These are phyloP conservation scores for Ananas comosus DNA, from an alignment of 176 grass and related monocot genomes.

Conservation along the genomic window DNA sequence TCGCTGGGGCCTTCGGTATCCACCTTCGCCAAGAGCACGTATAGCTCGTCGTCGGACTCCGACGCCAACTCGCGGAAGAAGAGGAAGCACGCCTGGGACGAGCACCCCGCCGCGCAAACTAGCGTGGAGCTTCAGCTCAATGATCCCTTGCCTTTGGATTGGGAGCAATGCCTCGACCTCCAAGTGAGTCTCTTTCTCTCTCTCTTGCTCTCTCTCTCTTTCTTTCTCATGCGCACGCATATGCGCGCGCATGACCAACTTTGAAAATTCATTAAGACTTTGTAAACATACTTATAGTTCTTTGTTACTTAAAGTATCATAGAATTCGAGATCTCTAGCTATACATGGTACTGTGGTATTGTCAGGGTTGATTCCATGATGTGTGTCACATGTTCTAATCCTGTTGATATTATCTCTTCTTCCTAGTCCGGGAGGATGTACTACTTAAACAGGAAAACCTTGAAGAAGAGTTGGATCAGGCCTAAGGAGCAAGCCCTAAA, in stretches of 20 bases:
- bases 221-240: not conserved
- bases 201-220: constrained; percentile 1
- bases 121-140: constrained; percentile 67
- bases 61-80: constrained; percentile 58
- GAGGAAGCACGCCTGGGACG: constrained; percentile 64
- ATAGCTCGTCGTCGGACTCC: constrained; percentile 63
- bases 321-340: not conserved
- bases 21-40: constrained; percentile 11
- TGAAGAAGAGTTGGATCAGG: constrained; percentile 72
- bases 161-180: constrained; percentile 97
- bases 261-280: not conserved
- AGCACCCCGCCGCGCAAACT: constrained; percentile 26
- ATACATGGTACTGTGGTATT: constrained; percentile 12
- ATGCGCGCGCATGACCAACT: not conserved
- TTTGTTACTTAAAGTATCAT: not conserved
- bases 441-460: constrained; percentile 91
- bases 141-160: constrained; percentile 70
- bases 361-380: constrained; percentile 17
- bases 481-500: constrained; percentile 65
- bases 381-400: not conserved
- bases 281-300: not conserved
- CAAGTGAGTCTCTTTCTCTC: constrained; percentile 33
- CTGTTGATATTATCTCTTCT: not conserved
- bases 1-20: constrained; percentile 45
- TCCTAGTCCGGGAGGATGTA: constrained; percentile 91